Evolutionary conservation across 176 grass and related monocot genomes (phyloP).

Genomic region (Urochloa ruziziensis): DNA sequence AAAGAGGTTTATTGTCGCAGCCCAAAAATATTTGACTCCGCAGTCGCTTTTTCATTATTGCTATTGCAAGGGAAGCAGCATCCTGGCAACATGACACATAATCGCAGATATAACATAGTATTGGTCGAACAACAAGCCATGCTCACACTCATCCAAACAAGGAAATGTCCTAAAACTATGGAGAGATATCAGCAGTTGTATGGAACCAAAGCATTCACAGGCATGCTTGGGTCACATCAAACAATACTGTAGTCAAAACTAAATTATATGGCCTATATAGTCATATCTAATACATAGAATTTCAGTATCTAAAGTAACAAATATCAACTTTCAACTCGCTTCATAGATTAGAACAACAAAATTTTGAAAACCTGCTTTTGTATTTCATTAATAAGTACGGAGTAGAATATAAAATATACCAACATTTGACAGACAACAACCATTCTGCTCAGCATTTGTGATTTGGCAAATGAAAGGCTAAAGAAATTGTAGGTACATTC

Average conservation of each 20-base stretch:
- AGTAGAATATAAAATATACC: background rate
- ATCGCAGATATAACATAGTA: background rate
- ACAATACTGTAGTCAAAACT: background rate
- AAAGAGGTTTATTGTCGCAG: conserved; percentile 67
- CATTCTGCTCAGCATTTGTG: background rate
- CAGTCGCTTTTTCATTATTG: conserved; percentile 53
- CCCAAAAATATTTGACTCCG: conserved; percentile 43
- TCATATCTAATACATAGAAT: background rate
- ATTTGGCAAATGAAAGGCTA: background rate
- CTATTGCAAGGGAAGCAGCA: conserved; percentile 57
- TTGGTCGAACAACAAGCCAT: background rate
- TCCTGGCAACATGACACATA: conserved; percentile 35
- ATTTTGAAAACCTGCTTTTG: background rate
- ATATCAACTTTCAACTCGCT: background rate
- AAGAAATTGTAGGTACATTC: background rate
- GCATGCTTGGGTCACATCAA: background rate
- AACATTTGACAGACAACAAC: background rate
- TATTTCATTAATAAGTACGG: background rate
- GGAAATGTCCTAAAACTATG: background rate
- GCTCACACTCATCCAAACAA: background rate
- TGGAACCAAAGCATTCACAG: background rate
- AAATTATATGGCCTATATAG: background rate
- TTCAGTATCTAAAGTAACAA: background rate
- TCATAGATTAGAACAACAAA: background rate
- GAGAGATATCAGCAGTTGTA: background rate